Evolutionary conservation across 1,284 basidiomycete genomes (phyloP).

Genomic region (Fomitopsis betulina): DNA sequence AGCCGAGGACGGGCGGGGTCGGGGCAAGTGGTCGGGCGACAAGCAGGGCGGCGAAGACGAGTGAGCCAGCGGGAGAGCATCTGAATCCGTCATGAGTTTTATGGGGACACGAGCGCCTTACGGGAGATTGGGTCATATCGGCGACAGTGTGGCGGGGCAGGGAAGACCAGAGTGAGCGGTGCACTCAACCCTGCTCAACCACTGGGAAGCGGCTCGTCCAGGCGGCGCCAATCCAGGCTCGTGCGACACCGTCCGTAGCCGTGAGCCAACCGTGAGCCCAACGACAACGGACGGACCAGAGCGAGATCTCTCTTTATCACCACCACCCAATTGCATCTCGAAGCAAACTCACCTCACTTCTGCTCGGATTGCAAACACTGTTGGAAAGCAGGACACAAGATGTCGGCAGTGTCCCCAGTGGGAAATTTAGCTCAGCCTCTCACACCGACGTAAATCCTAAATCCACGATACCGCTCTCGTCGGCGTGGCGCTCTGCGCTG

Average conservation of each 20-base stretch:
- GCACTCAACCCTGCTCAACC: background rate
- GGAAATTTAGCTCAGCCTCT: constrained; percentile 1
- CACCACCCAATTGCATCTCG: background rate
- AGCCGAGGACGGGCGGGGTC: background rate
- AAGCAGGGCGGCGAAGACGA: background rate
- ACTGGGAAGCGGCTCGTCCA: background rate
- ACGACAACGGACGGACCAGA: constrained; percentile 1
- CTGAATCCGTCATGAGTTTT: background rate
- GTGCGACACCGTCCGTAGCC: background rate
- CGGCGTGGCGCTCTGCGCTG: background rate
- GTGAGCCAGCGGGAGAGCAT: constrained; percentile 1
- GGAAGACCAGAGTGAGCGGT: background rate
- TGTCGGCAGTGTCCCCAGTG: background rate
- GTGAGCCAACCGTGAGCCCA: background rate
- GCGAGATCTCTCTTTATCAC: background rate
- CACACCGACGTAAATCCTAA: background rate
- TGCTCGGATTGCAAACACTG: background rate
- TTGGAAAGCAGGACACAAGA: background rate
- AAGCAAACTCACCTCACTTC: background rate
- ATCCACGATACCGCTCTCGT: background rate
- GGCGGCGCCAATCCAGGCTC: background rate
- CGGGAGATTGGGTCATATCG: constrained; percentile 3
- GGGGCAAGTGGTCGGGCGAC: background rate
- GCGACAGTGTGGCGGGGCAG: background rate
- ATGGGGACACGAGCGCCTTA: background rate